These are phyloP conservation scores for Beta macrorhiza DNA, from an alignment of 179 eudicot species.

Conservation along the genomic window DNA sequence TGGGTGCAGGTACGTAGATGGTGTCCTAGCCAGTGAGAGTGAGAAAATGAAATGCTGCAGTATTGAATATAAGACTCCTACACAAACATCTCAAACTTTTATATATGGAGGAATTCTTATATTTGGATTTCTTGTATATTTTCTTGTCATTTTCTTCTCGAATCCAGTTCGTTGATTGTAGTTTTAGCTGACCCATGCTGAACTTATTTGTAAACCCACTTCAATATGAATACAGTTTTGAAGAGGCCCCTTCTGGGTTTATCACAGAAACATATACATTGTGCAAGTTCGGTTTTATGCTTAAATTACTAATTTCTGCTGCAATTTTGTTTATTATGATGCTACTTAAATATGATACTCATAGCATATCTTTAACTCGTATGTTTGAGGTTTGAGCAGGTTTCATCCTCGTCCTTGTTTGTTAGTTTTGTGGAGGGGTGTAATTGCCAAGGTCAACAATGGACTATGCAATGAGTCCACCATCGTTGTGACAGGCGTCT, in stretches of 20 bases:
- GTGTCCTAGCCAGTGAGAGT: conserved; percentile 63
- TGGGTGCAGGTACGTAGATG: conserved; percentile 73
- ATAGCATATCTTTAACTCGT: neutral
- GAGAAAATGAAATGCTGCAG: conserved; percentile 93
- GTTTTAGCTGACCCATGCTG: neutral
- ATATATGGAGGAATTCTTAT: conserved; percentile 90
- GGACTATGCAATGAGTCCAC: too few species aligned
- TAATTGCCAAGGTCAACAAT: too few species aligned
- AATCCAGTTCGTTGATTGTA: conserved; percentile 66
- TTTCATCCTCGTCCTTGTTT: too few species aligned
- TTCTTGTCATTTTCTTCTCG: conserved; percentile 85
- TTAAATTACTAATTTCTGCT: neutral
- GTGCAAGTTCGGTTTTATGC: neutral
- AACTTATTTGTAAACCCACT: conserved; percentile 3
- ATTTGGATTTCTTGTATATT: conserved; percentile 90
- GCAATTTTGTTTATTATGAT: too few species aligned
- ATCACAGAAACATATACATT: neutral
- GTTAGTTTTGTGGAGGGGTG: too few species aligned
- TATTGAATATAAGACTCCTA: conserved; percentile 69
- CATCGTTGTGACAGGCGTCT: too few species aligned
- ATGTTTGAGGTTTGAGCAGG: neutral
- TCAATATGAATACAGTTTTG: conserved; percentile 23
- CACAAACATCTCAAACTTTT: conserved; percentile 72
- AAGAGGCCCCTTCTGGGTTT: neutral
- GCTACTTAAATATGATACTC: too few species aligned